These are phyloP conservation scores for Pulveroboletus sp. DNA, from an alignment of 768 basidiomycete genomes.

Conservation along the genomic window DNA sequence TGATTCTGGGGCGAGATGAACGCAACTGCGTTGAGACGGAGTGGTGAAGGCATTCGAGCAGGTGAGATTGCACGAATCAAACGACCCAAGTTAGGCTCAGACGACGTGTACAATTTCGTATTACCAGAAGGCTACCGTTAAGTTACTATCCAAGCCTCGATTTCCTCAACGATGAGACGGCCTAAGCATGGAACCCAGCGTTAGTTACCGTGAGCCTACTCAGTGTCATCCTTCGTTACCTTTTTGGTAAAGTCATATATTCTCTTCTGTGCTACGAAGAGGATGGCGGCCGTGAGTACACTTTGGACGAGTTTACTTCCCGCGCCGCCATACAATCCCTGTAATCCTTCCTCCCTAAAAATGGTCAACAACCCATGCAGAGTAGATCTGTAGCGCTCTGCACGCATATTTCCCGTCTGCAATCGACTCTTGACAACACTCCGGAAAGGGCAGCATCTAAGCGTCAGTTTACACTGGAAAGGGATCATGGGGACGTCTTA, in stretches of 20 bases:
- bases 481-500: constrained; percentile 28
- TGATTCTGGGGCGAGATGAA: constrained; percentile 84
- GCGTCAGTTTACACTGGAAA: not conserved
- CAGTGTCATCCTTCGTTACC: constrained; percentile 19
- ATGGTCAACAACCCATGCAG: constrained; percentile 76
- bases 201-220: not conserved
- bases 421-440: constrained; percentile 74
- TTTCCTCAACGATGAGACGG: constrained; percentile 11
- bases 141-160: not conserved
- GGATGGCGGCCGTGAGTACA: constrained; percentile 88
- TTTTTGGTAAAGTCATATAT: constrained; percentile 69
- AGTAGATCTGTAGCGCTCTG: constrained; percentile 70
- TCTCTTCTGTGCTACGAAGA: constrained; percentile 86
- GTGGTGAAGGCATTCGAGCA: constrained; percentile 54
- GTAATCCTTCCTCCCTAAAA: constrained; percentile 70
- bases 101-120: not conserved
- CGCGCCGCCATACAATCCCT: constrained; percentile 83
- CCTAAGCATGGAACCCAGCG: constrained; percentile 2
- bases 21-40: constrained; percentile 75
- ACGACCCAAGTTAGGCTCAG: not conserved
- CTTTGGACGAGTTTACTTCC: constrained; percentile 87
- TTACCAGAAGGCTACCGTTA: not conserved
- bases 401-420: constrained; percentile 66
- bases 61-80: not conserved
- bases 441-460: not conserved